A percentile compares a stretch with the other conserved stretches of the same genome.
These are phyloP conservation scores for Tolypocladium endophyticum DNA, from an alignment of 2,329 filamentous ascomycete species.

Conservation along the genomic window DNA sequence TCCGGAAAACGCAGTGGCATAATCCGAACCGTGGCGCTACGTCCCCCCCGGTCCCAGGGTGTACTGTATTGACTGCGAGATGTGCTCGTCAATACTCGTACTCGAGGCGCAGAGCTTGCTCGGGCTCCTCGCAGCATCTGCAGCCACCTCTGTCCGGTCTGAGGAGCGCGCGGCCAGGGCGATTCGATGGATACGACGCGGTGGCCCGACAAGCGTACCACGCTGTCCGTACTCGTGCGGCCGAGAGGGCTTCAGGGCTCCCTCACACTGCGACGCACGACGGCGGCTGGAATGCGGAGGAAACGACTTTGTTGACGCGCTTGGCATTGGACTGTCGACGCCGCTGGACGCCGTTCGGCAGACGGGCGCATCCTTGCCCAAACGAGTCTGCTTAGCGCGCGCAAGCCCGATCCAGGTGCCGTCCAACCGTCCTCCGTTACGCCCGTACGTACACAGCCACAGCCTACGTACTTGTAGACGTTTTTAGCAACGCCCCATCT, in stretches of 20 bases:
- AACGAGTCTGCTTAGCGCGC: background rate
- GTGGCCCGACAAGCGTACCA: no score
- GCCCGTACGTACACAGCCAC: no score
- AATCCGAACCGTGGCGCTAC: no score
- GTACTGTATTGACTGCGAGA: no score
- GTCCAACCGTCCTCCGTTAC: background rate
- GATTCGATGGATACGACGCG: background rate
- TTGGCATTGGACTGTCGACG: background rate
- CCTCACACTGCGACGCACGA: no score
- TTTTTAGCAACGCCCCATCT: background rate
- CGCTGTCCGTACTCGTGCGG: no score
- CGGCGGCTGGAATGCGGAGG: background rate
- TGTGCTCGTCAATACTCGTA: no score
- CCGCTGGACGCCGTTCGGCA: background rate
- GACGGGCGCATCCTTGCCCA: background rate
- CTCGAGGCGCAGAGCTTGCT: background rate
- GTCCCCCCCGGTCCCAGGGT: no score
- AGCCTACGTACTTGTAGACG: background rate
- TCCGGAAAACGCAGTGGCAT: no score
- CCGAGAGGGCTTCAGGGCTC: no score
- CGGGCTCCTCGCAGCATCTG: background rate
- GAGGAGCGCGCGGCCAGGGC: background rate
- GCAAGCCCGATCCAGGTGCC: background rate
- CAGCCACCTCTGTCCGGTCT: background rate
- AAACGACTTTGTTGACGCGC: background rate